Base-by-base conservation (phyloP, 163 green algal genomes). In the Trebouxiophyceae sp. region DNA sequence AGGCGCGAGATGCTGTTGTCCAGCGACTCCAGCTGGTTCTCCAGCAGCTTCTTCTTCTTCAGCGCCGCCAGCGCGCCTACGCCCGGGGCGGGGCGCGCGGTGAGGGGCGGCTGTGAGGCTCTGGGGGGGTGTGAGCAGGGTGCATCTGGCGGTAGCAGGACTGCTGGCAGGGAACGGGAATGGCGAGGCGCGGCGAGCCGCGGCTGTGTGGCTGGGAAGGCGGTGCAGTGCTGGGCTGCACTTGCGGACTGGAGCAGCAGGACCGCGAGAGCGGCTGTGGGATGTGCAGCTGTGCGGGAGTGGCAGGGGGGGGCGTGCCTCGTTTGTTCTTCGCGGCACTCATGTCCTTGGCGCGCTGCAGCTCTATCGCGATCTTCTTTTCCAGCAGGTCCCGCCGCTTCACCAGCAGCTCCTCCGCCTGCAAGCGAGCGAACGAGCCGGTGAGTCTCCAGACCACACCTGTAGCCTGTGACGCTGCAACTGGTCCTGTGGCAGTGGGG, bases 41-140 rank as follows among this genome's bases (percentile, higher is more conserved):
- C 90, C 59, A 89, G 88, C 68, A 96, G 78, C 71, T 97, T 97
- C 70, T 95, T 95, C 78, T 89, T 91, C 69, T 96, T 95, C 28
- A 96, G 67, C 44, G 79, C 87, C 74, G 86, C 78, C 27, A 95
- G 70, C 16, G 81, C 84, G 4, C 71, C 82, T 82, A 73, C 66
- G 54, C 23, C 5, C 1, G 23, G 58, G 28, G 4, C 46, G 5
- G 28, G 12, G 31, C 28, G 20, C 31, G 1, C 1, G 33, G 34
- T 2, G 23, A 29, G 16, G 32, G 2, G 33, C 3, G 26, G 19
- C 57, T 30, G 26, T 34, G 2, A 23, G 26, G n/a, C 12, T 12
- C 19, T 1, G 29, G 2, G 3, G 30, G 28, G 29, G 20, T 4
- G 44, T n/a, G 24, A 8, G 28, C 24, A 19, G 12, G 27, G 1